These are phyloP conservation scores for Achaetomiella virescens DNA, from an alignment of 495 filamentous ascomycete species.

Conservation along the genomic window DNA sequence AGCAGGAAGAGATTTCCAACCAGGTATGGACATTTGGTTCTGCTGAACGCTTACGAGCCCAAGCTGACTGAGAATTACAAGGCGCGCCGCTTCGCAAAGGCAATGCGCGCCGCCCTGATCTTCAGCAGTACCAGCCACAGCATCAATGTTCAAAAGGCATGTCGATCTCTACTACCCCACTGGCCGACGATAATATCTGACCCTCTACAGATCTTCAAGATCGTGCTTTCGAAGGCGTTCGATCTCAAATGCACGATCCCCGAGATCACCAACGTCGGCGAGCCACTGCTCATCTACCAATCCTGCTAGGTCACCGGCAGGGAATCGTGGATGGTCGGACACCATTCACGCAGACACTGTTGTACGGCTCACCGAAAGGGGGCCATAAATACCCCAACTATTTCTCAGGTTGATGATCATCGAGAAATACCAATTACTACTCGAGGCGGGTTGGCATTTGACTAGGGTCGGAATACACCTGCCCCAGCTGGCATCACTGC, in stretches of 20 bases:
- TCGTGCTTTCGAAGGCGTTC: slow-evolving; percentile 96
- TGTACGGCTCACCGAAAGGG: neutral
- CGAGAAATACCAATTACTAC: neutral
- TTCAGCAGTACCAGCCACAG: slow-evolving; percentile 98
- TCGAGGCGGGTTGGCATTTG: slow-evolving; percentile 7
- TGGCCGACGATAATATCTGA: slow-evolving; percentile 15
- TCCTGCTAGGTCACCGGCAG: slow-evolving; percentile 46
- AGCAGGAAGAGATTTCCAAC: slow-evolving; percentile 96
- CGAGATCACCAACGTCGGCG: slow-evolving; percentile 94
- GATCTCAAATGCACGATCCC: slow-evolving; percentile 98
- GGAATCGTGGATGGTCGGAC: neutral
- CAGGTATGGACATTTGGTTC: slow-evolving; percentile 55
- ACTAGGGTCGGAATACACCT: neutral
- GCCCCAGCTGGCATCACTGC: slow-evolving; percentile 2
- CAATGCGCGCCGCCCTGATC: slow-evolving; percentile 94
- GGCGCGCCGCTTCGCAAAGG: slow-evolving; percentile 94
- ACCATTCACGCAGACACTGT: neutral
- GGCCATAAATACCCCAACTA: neutral
- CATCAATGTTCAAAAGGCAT: slow-evolving; percentile 98
- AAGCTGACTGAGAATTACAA: slow-evolving; percentile 30
- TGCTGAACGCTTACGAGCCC: neutral
- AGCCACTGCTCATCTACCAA: slow-evolving; percentile 92
- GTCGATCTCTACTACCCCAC: slow-evolving; percentile 6
- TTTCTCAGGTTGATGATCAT: neutral
- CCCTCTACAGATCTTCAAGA: slow-evolving; percentile 85